Conservation (phyloP, 352 stramenopile species). For the Phytopythium ostracodes region DNA sequence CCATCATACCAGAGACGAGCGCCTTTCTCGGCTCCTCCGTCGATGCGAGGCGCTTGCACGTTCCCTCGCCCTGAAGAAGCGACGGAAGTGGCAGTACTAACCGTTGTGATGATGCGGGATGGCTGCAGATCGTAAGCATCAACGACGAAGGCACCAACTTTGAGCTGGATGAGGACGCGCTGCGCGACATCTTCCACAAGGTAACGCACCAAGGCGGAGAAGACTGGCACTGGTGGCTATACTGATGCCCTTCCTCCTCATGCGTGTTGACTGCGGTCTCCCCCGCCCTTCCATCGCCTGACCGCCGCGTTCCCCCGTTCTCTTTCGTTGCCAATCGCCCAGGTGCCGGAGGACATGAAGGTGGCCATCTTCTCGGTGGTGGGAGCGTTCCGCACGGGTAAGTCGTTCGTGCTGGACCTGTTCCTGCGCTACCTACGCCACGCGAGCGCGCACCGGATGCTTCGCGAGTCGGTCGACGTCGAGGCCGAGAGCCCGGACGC, state of each 20-base stretch:
- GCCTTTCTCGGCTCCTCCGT: background rate
- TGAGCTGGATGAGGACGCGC: conserved; percentile 63
- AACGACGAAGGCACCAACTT: conserved; percentile 88
- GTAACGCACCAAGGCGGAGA: conserved; percentile 12
- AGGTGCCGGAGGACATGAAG: conserved; percentile 92
- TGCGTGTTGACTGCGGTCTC: background rate
- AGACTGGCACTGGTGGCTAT: background rate
- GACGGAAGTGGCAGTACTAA: background rate
- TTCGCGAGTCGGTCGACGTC: conserved; percentile 34
- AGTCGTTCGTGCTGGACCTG: conserved; percentile 97
- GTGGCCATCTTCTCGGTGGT: conserved; percentile 98
- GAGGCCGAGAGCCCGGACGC: conserved; percentile 41
- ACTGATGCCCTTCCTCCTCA: background rate
- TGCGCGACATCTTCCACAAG: conserved; percentile 69
- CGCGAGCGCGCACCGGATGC: conserved; percentile 44
- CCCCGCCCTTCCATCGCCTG: background rate
- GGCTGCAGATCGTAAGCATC: conserved; percentile 75
- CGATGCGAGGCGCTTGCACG: no score
- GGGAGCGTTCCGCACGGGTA: conserved; percentile 98
- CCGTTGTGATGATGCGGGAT: no score
- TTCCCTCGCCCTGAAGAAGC: background rate
- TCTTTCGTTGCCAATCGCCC: background rate
- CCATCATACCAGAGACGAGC: background rate
- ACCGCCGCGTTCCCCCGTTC: background rate
- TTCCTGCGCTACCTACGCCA: conserved; percentile 96